Evolutionary conservation across 352 stramenopile genomes (phyloP).

Genomic region (Phytophthora lateralis): DNA sequence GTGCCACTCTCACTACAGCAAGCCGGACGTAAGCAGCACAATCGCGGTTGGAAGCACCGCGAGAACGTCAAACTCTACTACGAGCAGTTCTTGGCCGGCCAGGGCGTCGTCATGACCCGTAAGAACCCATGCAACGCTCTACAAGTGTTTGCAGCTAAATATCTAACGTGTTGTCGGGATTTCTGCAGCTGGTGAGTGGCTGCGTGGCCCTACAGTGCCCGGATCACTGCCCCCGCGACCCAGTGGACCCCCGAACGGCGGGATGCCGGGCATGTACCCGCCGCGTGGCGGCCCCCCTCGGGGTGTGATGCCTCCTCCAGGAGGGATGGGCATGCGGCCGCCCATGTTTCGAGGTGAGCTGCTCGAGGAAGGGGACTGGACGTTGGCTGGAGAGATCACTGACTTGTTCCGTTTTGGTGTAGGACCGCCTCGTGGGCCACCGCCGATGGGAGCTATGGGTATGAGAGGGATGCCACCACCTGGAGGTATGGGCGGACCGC

Average conservation of each 20-base stretch:
- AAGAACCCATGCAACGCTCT: conserved; percentile 19
- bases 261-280: conserved; percentile 63
- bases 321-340: conserved; percentile 27
- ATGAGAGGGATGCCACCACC: conserved; percentile 36
- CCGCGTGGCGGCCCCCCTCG: conserved; percentile 67
- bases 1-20: conserved; percentile 48
- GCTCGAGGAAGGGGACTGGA: background rate
- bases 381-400: background rate
- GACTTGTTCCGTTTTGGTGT: background rate
- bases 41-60: conserved; percentile 94
- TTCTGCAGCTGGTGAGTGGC: conserved; percentile 72
- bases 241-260: conserved; percentile 30
- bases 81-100: conserved; percentile 83
- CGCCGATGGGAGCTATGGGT: conserved; percentile 45
- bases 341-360: conserved; percentile 63
- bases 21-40: conserved; percentile 94
- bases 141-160: background rate
- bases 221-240: conserved; percentile 59
- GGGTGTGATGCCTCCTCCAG: conserved; percentile 44
- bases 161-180: background rate
- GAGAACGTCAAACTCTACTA: conserved; percentile 96
- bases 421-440: conserved; percentile 61
- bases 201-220: conserved; percentile 44
- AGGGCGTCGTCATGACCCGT: conserved; percentile 83
- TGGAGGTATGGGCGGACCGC: conserved; percentile 39